Evolutionary conservation across 371 early-diverging fungal genomes (phyloP), one percentile per base, ranked within the genome.

Genomic region (Mucor plumbeus): DNA sequence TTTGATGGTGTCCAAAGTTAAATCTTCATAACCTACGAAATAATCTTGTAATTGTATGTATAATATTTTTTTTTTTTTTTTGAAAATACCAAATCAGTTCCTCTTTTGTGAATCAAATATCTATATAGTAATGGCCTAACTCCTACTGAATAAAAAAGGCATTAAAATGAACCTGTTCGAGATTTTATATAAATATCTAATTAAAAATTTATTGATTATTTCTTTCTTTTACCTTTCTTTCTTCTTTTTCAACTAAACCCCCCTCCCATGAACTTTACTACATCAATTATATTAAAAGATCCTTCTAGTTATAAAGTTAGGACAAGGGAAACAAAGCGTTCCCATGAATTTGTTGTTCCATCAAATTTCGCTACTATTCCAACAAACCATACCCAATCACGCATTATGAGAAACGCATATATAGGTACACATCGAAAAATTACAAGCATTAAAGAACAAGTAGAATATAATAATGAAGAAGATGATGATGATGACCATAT

Each of bases 1-100:
- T n/a, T 39, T 61, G 4, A 59, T 74, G 59, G 65, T 59, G 3
- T 21, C 50, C 8, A 50, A 50, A 19, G 17, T 50, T 19, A 50
- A 50, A 26, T 26, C 50, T 1, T 44, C 44, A 50, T 50, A 50
- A 19, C 50, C 26, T 21, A 26, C 3, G 26, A 3, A 26, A 26
- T 26, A 26, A 26, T 26, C 26, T 26, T 19, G 17, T 9, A 48
- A 48, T 43, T 43, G 43, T 33, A 15, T 56, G 14, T 56, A 56
- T 14, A 56, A 10, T 34, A 35, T 13, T 53, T 21, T 53, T 14
- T 53, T 21, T 21, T 13, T 53, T 21, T 53, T 14, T 53, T 21
- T 21, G 33, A 44, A 44, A 44, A 44, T 44, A 44, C 44, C 44
- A n/a, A 44, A 26, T 26, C 26, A 26, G 26, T 26, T 26, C 26